Evolutionary conservation across 192 early-diverging fungal species (phyloP), one percentile per base, ranked within the genome.

Genomic region (Coemansia umbellata): DNA sequence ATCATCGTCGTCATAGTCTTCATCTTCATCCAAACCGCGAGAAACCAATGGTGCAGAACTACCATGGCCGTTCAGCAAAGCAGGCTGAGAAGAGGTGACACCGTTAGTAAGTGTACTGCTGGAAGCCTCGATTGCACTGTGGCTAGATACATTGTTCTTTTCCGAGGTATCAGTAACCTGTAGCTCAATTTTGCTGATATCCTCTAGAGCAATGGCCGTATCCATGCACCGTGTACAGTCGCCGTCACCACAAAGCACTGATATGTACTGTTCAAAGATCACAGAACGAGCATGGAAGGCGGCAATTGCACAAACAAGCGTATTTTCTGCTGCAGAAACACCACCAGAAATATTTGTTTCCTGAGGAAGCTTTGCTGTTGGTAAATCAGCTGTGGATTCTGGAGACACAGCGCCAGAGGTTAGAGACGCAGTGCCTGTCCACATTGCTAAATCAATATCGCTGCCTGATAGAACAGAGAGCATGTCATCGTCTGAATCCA

Each of bases 251-350:
- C 73, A 90, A 2, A 88, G 30, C 8, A 66, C 69, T 5, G 87
- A 78, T 10, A 87, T 71, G 31, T 84, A 68, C 58, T 90, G 86
- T 50, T 92, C 90, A 70, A 85, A 89, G 11, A 92, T 78, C 74
- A 87, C 85, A 8, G 82, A 52, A 30, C 90, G 83, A 23, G 82
- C 80, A 35, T 87, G 83, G 55, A 84, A 87, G 21, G 78, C 79
- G 13, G 86, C 81, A 2, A 80, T 71, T 6, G 66, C 69, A 24
- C 63, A 71, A 0, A 62, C 47, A 35, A 78, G 19, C 50, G 74
- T 53, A 23, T 41, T 36, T 41, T 78, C 69, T 0, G 63, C 59
- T 8, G 63, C 58, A 9, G 47, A 52, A 30, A 66, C 14, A 8
- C 55, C 47, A 5, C 27, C 24, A 31, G 43, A 45, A 11, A 24